Percentiles rank a stretch among this genome's conserved stretches.
These are phyloP conservation scores for Sonneratia caseolaris DNA, from an alignment of 345 rosid genomes.

Conservation along the genomic window DNA sequence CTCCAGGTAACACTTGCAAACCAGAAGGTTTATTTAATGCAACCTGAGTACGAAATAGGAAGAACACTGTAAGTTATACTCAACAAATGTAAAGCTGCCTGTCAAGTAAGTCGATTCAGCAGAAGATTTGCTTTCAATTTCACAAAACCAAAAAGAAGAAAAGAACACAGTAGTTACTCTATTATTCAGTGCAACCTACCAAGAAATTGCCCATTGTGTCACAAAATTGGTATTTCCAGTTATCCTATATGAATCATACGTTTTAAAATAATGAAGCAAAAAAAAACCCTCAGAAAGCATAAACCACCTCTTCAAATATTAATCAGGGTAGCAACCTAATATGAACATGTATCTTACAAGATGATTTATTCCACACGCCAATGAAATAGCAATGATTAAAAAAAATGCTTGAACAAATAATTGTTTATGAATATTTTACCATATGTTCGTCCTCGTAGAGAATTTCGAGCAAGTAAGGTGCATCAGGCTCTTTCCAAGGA, in stretches of 20 bases:
- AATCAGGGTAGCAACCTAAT: background rate
- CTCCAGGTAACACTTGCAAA: conserved; percentile 88
- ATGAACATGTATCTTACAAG: background rate
- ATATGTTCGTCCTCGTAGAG: conserved; percentile 64
- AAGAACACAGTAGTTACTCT: background rate
- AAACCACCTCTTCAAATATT: background rate
- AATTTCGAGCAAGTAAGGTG: conserved; percentile 41
- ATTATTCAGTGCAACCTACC: background rate
- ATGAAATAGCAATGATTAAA: background rate
- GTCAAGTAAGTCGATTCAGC: background rate
- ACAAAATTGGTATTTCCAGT: background rate
- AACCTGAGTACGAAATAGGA: conserved; percentile 34
- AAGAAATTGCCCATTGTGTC: no score
- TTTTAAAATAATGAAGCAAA: background rate
- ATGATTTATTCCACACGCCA: background rate
- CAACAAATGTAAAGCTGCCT: background rate
- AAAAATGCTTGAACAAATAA: background rate
- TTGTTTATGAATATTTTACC: conserved; percentile 27
- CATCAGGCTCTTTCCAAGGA: conserved; percentile 87
- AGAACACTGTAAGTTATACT: background rate
- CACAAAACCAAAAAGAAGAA: background rate
- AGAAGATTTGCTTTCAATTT: background rate
- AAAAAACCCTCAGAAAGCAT: background rate
- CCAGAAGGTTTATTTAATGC: conserved; percentile 91
- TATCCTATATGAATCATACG: background rate